phyloP scores from a whole-genome alignment of 2,329 filamentous ascomycete species.

The Passalora sequoiae region DNA sequence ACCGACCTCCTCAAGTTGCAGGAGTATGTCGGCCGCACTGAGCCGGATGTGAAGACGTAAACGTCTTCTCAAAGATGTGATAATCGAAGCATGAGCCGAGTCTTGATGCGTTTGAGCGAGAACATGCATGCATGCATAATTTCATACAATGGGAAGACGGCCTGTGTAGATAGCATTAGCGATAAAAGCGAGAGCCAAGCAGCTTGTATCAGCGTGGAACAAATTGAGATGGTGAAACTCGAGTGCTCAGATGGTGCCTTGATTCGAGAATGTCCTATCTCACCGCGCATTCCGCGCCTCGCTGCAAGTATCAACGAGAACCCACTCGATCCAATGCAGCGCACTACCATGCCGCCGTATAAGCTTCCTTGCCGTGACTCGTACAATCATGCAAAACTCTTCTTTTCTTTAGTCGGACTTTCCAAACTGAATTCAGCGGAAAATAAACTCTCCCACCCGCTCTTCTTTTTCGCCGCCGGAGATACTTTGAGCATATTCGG shows the following conservation, averaged over 20 bases:
- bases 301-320: no score
- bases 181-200: neutral
- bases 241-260: no score
- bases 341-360: no score
- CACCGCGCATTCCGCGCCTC: no score
- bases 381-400: slow-evolving; percentile 12
- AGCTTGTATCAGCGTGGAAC: neutral
- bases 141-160: neutral
- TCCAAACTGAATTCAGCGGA: slow-evolving; percentile 30
- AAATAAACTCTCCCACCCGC: slow-evolving; percentile 31
- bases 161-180: slow-evolving; percentile 19
- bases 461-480: slow-evolving; percentile 15
- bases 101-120: neutral
- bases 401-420: slow-evolving; percentile 30
- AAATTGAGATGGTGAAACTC: no score
- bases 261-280: no score
- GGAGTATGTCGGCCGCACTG: slow-evolving; percentile 84
- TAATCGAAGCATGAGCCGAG: neutral
- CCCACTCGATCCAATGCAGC: no score
- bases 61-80: neutral
- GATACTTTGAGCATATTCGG: slow-evolving; percentile 14
- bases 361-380: no score
- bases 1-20: slow-evolving; percentile 85
- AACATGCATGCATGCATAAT: neutral
- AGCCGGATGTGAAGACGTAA: slow-evolving; percentile 96